Base-by-base conservation (phyloP, 441 rosid genomes). In the Euphorbia celastroides region DNA sequence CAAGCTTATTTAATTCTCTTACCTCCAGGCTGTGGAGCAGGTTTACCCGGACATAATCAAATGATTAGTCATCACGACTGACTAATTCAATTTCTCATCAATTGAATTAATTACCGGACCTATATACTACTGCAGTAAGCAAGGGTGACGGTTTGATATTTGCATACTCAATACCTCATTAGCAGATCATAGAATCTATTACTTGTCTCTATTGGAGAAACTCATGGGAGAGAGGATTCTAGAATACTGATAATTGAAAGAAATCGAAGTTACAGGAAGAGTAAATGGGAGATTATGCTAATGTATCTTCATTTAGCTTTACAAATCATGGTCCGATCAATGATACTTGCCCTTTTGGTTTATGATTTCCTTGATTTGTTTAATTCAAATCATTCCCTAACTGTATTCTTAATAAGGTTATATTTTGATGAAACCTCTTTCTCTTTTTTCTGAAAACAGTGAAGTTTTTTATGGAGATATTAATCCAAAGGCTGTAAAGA, bases 1-100 rank as follows among this genome's bases (percentile, higher is more conserved):
- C 5, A 30, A 17, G 14, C 25, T 44, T 20, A 7, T 48, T 27
- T 41, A 17, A 9, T 62, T 25, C 10, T 22, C 16, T 27, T 36
- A n/a, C 55, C 64, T 17, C 59, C 92, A 90, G 98, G 98, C 96
- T 0, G 84, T 82, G 84, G 88, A 89, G 82, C 90, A 88, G 81
- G 80, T 93, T 28, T 93, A 91, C 78, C 96, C 99, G 25, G 85
- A 83, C 71, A 83, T 91, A 80, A 63, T 88, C 28, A 71, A 89
- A 64, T 93, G 87, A 71, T 93, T 38, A 55, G 77, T 78, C 70
- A 65, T 34, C 71, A 85, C 60, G 98, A 92, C 73, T 70, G 23
- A 60, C 69, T 68, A n/a, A n/a, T n/a, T 75, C 75, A 75, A 58
- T 36, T 26, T 66, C 65, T 57, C 56, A 61, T 60, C 30, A 51